A percentile compares a stretch with the other conserved stretches of the same genome.
These are phyloP conservation scores for Volvox carteri DNA, from an alignment of 163 green algal genomes.

Conservation along the genomic window DNA sequence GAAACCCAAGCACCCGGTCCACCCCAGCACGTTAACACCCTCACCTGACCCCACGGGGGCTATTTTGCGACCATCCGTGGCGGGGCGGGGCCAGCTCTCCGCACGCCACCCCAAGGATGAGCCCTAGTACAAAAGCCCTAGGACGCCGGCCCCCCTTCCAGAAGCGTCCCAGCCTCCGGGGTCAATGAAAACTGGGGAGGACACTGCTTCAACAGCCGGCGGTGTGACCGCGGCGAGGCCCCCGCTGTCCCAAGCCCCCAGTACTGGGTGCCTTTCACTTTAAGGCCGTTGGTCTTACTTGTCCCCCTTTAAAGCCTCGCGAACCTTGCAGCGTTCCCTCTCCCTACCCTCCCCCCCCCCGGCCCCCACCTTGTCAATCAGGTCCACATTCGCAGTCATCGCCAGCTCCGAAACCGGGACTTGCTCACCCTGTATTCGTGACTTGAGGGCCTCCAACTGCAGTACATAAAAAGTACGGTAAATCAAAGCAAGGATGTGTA, in stretches of 20 bases:
- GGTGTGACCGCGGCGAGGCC: neutral
- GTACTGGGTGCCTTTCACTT: neutral
- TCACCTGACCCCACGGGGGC: too few relatives aligned
- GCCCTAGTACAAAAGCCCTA: too few relatives aligned
- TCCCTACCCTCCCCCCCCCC: neutral
- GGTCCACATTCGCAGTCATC: slow-evolving; percentile 29
- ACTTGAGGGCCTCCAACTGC: slow-evolving; percentile 54
- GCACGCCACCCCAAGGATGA: too few relatives aligned
- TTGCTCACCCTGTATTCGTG: slow-evolving; percentile 58
- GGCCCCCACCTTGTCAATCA: slow-evolving; percentile 57
- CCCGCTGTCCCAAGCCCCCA: neutral
- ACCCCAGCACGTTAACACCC: too few relatives aligned
- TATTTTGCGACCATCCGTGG: neutral
- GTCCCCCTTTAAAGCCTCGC: too few relatives aligned
- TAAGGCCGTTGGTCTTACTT: neutral
- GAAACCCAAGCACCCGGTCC: neutral
- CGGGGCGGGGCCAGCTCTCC: neutral
- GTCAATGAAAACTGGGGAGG: too few relatives aligned
- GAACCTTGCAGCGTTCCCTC: neutral
- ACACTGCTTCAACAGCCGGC: neutral
- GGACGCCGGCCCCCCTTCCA: too few relatives aligned
- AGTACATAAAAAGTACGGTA: neutral
- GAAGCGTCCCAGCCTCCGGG: too few relatives aligned
- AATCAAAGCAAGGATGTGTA: neutral
- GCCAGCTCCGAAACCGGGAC: slow-evolving; percentile 62